Percentiles rank a stretch among this genome's conserved stretches.
Conservation (phyloP, 768 basidiomycete genomes). For the Suillus placidus region DNA sequence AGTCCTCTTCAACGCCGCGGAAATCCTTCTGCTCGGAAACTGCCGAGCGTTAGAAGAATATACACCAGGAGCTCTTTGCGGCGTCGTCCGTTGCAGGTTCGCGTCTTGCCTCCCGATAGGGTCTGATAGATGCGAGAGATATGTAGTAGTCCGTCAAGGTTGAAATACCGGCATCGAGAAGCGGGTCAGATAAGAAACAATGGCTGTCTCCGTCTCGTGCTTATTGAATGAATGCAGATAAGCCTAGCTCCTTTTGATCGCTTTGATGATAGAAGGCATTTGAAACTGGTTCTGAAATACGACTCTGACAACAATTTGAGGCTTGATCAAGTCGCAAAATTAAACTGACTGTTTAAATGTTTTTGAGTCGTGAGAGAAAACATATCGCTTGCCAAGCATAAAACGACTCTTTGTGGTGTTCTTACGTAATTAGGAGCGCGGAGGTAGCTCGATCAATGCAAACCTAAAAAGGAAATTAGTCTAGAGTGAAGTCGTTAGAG, state of each 20-base stretch:
- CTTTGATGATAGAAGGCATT: neutral
- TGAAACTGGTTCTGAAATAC: neutral
- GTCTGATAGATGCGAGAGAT: neutral
- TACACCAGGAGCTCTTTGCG: neutral
- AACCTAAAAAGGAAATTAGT: constrained; percentile 25
- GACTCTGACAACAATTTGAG: neutral
- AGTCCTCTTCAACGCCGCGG: constrained; percentile 3
- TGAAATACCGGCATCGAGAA: neutral
- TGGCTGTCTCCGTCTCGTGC: neutral
- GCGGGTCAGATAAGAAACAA: neutral
- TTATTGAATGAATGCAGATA: neutral
- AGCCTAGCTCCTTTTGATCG: neutral
- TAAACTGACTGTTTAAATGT: neutral
- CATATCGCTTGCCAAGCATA: neutral
- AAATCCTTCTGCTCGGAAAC: neutral
- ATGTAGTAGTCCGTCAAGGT: neutral
- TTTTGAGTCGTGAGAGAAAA: neutral
- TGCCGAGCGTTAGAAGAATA: neutral
- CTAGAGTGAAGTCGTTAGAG: constrained; percentile 33
- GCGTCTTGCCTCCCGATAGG: neutral
- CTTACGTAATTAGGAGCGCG: constrained; percentile 8
- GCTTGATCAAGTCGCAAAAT: neutral
- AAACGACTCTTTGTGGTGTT: constrained; percentile 8
- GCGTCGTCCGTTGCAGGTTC: neutral
- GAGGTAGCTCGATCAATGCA: constrained; percentile 22